Evolutionary conservation across 371 early-diverging fungal genomes (phyloP), one percentile per base, ranked within the genome.

Genomic region (Thermomucor indicae-seudaticae): DNA sequence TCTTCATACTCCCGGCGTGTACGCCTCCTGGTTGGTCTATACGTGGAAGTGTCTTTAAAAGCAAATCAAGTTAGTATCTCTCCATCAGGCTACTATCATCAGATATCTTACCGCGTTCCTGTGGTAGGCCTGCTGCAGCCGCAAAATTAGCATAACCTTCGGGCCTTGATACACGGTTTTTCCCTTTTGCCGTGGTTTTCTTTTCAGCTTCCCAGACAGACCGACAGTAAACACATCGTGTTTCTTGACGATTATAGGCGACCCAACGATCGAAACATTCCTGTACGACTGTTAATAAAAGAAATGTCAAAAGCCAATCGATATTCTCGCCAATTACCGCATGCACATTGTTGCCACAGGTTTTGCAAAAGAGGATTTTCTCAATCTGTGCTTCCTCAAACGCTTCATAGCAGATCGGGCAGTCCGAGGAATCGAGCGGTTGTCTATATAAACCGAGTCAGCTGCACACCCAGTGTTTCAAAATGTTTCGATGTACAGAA

Each of bases 161-260:
- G 28, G 53, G 58, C 41, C 47, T 39, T 0, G 40, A 32, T 29
- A 47, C 55, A 10, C 24, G 14, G n/a, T 1, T 17, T 40, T 23
- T 45, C 17, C 8, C 19, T 7, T 29, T 43, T 28, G 23, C 12
- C 34, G 11, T 53, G 51, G 30, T 54, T 53, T 12, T 27, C 14
- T 14, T 35, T 28, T 27, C 12, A 14, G 34, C 25, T 14, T 42
- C 24, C 72, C 72, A 71, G 10, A 43, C 35, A 1, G 67, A 35
- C 8, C 72, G 65, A 35, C 72, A 71, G 31, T 64, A 71, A 4
- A 71, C 72, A 56, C 72, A 71, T 20, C 61, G 62, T 2, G 60
- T 55, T 7, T 51, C 25, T 0, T 41, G 37, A 10, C 39, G 11
- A 19, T 51, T 47, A n/a, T 53, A 43, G 6, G 53, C 51, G 1